Base-by-base conservation (phyloP, 2,329 filamentous ascomycete genomes). In the Colletotrichum gloeosporioides region DNA sequence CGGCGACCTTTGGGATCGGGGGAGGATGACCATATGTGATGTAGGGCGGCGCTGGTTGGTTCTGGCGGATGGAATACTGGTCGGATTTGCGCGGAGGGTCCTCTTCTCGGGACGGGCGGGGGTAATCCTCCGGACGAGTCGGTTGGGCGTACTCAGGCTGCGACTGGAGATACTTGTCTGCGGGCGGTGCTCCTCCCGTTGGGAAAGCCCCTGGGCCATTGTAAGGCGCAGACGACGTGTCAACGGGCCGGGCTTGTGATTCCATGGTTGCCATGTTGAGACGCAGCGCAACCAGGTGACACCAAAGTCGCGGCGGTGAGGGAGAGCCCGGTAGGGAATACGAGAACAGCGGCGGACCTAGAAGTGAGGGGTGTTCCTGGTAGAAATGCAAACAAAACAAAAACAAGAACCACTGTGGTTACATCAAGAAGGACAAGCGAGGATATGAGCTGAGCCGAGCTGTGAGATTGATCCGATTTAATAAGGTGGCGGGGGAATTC, bases 401-500 rank as follows among this genome's bases (percentile, higher is more conserved):
- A 36, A 15, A 27, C 25, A 66, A 44, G 6, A 25, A 22, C n/a
- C 16, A 15, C 44, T 13, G 3, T 31, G 57, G 57, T 63, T 16
- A 49, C 22, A 57, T 29, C 34, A 31, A 53, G 18, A 61, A 69
- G 32, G 8, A 27, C 44, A 49, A 57, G 6, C 34, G 18, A 44
- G 29, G 3, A 62, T 69, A 61, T 32, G 22, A 29, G 44, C 22
- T 27, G 44, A 39, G 44, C n/a, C 0, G 44, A 53, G n/a, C n/a
- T 53, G 44, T 49, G 39, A 49, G 39, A n/a, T 49, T 49, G 39
- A 49, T 53, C n/a, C 44, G 16, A 64, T 61, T 34, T 66, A 65
- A 73, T 61, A 25, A 36, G 74, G 74, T 76, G 74, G 74, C 74
- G 74, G 74, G 74, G 59, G 25, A 64, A 25, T 67, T 16, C 39